Base-by-base conservation (phyloP, 2,329 filamentous ascomycete species). In the Penicillium sp. region DNA sequence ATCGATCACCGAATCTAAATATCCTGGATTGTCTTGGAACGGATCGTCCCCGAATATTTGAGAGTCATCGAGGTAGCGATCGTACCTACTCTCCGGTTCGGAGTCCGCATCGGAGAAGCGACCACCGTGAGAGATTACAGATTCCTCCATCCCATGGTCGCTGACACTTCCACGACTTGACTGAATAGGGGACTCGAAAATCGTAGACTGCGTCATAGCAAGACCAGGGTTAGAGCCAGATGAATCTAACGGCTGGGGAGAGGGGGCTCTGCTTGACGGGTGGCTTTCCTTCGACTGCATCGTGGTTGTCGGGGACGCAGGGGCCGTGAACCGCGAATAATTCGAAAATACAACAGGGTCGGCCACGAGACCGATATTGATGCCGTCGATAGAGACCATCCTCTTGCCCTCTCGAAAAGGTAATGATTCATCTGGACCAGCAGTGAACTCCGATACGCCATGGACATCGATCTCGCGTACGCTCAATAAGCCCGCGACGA, bases 281-380 rank as follows among this genome's bases (percentile, higher is more conserved):
- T 62, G 61, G 43, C 63, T 66, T n/a, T 52, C 55, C 42, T 66
- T 68, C 12, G 67, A 66, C 8, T 64, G 65, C 52, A 65, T 62
- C 9, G 65, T 65, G 25, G 65, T 65, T 18, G 65, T 60, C 9
- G 69, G 66, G 9, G 65, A 70, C 3, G 59, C 49, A 32, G 64
- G 68, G 7, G 56, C 50, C 4, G 59, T 59, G 31, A 73, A 74
- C 4, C 66, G 64, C 37, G 72, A 67, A 55, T 75, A 70, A 23
- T 71, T 74, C 3, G 72, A 70, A 44, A 79, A 78, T n/a, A 75
- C 72, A 3, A 70, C 67, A 3, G 73, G 68, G 52, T 78, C 74
- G 3, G 76, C 77, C 15, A 79, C 64, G 3, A 80, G 57, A 41
- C 73, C 67, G 18, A 73, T 64, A 48, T 72, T 72, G 24, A 79